Base-by-base conservation (phyloP, 108 stramenopile species). In the Skeletonema potamos region DNA sequence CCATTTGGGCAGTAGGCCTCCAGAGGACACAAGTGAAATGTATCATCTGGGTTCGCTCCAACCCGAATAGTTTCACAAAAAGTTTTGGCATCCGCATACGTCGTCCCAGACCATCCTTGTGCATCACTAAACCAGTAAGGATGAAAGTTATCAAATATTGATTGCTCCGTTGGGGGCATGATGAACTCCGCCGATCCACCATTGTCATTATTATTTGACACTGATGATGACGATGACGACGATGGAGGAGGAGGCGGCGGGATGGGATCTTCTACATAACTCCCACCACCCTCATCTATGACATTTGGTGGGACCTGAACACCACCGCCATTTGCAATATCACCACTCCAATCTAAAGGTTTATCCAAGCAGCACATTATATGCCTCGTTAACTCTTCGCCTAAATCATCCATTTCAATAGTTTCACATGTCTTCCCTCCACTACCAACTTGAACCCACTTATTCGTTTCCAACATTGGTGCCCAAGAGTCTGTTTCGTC, bases 361-460 rank as follows among this genome's bases (percentile, higher is more conserved):
- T 27, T 55, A 7, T 54, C n/a, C 43, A 55, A 63, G 32, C 72
- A 73, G 13, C 72, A 73, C 72, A 78, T 78, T 46, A 78, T 65
- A 32, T 78, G 69, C 12, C 63, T 61, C 33, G 77, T 71, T 17
- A 71, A 60, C 9, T 48, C 20, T 56, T 77, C 77, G n/a, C 58
- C 65, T 26, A 30, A 58, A 26, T 60, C 70, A 1, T 28, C 30
- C 6, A 26, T 27, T 20, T 32, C 58, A 34, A 62, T 58, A 22
- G 24, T 56, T 2, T 58, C 46, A 36, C 77, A 78, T 62, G 51
- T 64, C 15, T 13, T 64, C 28, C 44, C 77, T 17, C 32, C 59
- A 27, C 41, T 58, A 27, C 77, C 77, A 27, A 78, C 70, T 41
- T 78, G 77, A 1, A 78, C 70, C 77, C 77, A 78, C 6, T 64